These are phyloP conservation scores for Microdochium nivale DNA, from an alignment of 2,329 filamentous ascomycete species.

Conservation along the genomic window DNA sequence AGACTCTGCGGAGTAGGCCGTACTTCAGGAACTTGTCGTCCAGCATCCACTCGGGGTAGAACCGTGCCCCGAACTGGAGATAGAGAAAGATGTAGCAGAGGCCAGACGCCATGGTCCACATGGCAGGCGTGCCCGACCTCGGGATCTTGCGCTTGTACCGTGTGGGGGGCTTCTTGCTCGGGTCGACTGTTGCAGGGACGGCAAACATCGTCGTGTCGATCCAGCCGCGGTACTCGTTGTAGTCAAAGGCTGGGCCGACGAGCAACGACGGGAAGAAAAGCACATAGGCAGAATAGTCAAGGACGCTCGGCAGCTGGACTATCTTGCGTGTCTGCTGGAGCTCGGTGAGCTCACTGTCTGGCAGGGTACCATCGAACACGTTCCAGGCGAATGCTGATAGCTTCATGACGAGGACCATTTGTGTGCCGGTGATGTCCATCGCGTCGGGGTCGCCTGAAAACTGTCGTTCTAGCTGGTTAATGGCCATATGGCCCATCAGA, in stretches of 20 bases:
- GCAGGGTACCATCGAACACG: conserved; percentile 80
- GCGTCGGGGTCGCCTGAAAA: conserved; percentile 53
- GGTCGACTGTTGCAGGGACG: conserved; percentile 70
- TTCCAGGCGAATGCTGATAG: conserved; percentile 97
- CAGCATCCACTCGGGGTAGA: conserved; percentile 55
- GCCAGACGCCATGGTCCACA: conserved; percentile 65
- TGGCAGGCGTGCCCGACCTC: conserved; percentile 77
- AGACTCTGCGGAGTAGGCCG: conserved; percentile 63
- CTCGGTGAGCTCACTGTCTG: conserved; percentile 72
- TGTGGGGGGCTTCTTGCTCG: conserved; percentile 74
- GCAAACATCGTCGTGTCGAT: conserved; percentile 94
- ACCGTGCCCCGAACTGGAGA: conserved; percentile 61
- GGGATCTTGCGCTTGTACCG: conserved; percentile 89
- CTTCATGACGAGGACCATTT: conserved; percentile 99
- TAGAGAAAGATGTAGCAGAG: conserved; percentile 74
- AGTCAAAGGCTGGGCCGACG: conserved; percentile 89
- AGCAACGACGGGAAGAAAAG: conserved; percentile 92
- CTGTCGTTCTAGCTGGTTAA: conserved; percentile 81
- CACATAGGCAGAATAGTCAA: conserved; percentile 86
- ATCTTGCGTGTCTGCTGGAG: conserved; percentile 79
- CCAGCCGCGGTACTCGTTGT: conserved; percentile 84
- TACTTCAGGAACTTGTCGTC: conserved; percentile 59
- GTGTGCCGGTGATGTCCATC: conserved; percentile 86
- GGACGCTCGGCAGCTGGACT: conserved; percentile 59
- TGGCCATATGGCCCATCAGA: conserved; percentile 89